phyloP scores from a whole-genome alignment of 2,329 filamentous ascomycete species.

The Rhynchosporium agropyri region DNA sequence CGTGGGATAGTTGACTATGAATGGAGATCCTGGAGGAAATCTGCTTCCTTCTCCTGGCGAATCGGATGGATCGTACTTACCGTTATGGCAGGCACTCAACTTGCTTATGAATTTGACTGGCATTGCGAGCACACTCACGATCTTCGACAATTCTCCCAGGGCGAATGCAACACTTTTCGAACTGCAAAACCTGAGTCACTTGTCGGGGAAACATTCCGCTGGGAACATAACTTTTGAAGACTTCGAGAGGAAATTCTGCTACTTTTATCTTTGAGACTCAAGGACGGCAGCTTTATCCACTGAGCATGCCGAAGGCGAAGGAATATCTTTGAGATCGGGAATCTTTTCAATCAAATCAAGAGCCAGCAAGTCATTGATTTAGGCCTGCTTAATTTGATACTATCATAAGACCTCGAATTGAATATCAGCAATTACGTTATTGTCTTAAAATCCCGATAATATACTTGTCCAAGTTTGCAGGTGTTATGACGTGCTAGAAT shows the following conservation, averaged over 20 bases:
- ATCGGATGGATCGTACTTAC: background rate
- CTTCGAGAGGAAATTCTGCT: background rate
- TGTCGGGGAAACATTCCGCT: background rate
- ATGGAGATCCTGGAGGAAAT: background rate
- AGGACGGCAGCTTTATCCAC: background rate
- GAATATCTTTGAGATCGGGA: background rate
- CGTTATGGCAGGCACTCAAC: background rate
- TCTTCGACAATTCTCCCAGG: background rate
- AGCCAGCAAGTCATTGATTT: too few species aligned
- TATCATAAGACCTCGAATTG: too few species aligned
- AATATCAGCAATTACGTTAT: too few species aligned
- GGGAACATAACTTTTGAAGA: background rate
- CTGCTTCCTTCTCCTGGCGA: background rate
- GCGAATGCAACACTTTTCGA: background rate
- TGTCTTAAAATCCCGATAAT: too few species aligned
- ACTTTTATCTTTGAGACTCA: background rate
- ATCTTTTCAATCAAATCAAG: too few species aligned
- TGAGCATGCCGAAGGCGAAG: background rate
- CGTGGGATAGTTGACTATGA: background rate
- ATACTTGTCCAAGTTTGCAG: background rate
- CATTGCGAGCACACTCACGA: background rate
- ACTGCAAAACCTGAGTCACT: background rate
- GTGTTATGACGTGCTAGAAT: slow-evolving; percentile 10
- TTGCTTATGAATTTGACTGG: background rate
- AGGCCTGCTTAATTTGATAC: too few species aligned